Evolutionary conservation across 2,329 filamentous ascomycete species (phyloP), one percentile per base, ranked within the genome.

Genomic region (Scedosporium apiospermum): DNA sequence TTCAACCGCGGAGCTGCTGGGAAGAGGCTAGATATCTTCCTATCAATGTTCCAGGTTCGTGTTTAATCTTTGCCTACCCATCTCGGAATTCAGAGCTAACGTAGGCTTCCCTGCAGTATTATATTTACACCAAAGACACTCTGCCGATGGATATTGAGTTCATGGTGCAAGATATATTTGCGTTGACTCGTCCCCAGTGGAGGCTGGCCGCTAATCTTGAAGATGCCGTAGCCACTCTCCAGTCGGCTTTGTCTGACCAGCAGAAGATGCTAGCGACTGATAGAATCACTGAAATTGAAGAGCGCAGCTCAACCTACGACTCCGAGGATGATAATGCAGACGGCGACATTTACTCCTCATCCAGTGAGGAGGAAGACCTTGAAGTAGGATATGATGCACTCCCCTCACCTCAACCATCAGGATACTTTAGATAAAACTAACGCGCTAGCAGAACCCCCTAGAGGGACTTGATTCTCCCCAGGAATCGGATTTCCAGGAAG

Each of bases 131-230:
- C 21, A 99, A 99, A 75, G 87, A 93, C 21, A 82, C 89, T 0
- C 76, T 97, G 46, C 95, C 96, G 0, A 96, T 99, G 91, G 95
- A 99, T 67, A 90, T 98, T 57, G 95, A 99, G 64, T 99, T 99
- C 72, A 87, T 97, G 57, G 85, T 99, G 6, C 93, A 97, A 72
- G 95, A 99, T 72, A 93, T 90, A 0, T 98, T 90, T 75, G 87
- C 88, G 27, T 77, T 92, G 41, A 88, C 92, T 12, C 85, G 95
- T 57, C 93, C 95, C 4, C 90, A 97, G 71, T 99, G 93, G 95
- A 96, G 95, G 74, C 78, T 97, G 57, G 87, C 90, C 21, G 83
- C 86, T 4, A 89, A 88, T 66, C 74, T 95, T 5, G 87, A 96
- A 61, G 95, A 98, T 74, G 93, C 95, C 9, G 85, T 86, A 10